Evolutionary conservation across 805 yeast genomes (phyloP), one percentile per base, ranked within the genome.

Genomic region (Teunomyces cretensis): DNA sequence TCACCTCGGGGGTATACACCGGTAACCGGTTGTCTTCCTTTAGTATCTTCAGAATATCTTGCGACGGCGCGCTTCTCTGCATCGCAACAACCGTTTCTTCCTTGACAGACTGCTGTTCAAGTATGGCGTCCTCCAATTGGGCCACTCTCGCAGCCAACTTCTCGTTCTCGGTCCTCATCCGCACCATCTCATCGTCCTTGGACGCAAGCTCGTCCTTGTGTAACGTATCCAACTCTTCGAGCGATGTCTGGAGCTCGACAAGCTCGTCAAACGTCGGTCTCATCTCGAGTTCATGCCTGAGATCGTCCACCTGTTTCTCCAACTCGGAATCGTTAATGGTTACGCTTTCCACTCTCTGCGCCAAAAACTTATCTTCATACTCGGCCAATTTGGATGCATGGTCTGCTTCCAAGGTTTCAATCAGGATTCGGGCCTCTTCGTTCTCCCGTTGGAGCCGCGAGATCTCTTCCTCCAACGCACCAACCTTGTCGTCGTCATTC

Each of bases 1-100:
- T 62, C 1, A 54, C 60, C 3, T 69, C 67, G 0, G 88, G 86
- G 32, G 66, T 61, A 46, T 78, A 80, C 1, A 82, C 70, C 26
- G 78, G 80, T 24, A 78, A 61, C 1, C 42, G 42, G 14, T 35
- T 42, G 33, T 27, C 41, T 35, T 26, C 16, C 16, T 12, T 19
- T 8, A 39, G n/a, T 26, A n/a, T n/a, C n/a, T n/a, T n/a, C n/a
- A 17, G 33, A 27, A 24, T 17, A 12, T 17, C 15, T 27, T 27
- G 31, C 13, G 33, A 17, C 11, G 13, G 42, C 9, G 28, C 28
- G 28, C 28, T 26, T 8, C 26, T 22, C 26, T n/a, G n/a, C n/a
- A n/a, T n/a, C n/a, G n/a, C n/a, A n/a, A n/a, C n/a, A n/a, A n/a
- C n/a, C n/a, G n/a, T n/a, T n/a, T n/a, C n/a, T n/a, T n/a, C n/a